Conservation (phyloP, 371 early-diverging fungal genomes). For the Rhizopus microsporus region DNA sequence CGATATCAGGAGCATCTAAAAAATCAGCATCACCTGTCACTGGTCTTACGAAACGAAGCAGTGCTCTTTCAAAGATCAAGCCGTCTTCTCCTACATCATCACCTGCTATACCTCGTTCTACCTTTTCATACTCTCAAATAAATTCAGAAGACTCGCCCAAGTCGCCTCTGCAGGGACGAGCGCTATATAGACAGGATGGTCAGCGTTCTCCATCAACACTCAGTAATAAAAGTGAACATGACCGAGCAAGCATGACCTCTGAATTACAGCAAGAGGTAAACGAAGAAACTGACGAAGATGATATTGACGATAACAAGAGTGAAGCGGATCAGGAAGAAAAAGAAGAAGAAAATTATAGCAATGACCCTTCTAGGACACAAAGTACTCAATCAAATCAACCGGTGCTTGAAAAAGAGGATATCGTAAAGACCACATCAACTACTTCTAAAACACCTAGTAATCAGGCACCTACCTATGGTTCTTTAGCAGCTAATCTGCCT, state of each 20-base stretch:
- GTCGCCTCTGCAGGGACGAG: slow-evolving; percentile 3
- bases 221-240: slow-evolving; percentile 13
- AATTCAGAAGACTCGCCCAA: background rate
- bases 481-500: slow-evolving; percentile 35
- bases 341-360: slow-evolving; percentile 18
- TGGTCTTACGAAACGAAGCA: slow-evolving; percentile 16
- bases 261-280: slow-evolving; percentile 6
- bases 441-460: slow-evolving; percentile 6
- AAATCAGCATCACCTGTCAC: slow-evolving; percentile 19
- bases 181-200: slow-evolving; percentile 8
- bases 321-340: slow-evolving; percentile 13
- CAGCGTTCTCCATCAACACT: too few species aligned
- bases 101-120: slow-evolving; percentile 8
- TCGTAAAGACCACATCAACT: slow-evolving; percentile 14
- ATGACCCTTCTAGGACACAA: slow-evolving; percentile 14
- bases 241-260: too few species aligned
- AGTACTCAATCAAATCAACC: slow-evolving; percentile 3
- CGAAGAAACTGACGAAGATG: background rate
- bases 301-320: slow-evolving; percentile 1
- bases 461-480: slow-evolving; percentile 33
- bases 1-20: slow-evolving; percentile 2
- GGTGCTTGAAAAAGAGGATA: slow-evolving; percentile 8
- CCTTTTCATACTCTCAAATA: background rate
- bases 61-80: slow-evolving; percentile 5
- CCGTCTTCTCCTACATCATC: slow-evolving; percentile 12